Evolutionary conservation across 1,284 basidiomycete genomes (phyloP).

Genomic region (Schizophyllum amplum): DNA sequence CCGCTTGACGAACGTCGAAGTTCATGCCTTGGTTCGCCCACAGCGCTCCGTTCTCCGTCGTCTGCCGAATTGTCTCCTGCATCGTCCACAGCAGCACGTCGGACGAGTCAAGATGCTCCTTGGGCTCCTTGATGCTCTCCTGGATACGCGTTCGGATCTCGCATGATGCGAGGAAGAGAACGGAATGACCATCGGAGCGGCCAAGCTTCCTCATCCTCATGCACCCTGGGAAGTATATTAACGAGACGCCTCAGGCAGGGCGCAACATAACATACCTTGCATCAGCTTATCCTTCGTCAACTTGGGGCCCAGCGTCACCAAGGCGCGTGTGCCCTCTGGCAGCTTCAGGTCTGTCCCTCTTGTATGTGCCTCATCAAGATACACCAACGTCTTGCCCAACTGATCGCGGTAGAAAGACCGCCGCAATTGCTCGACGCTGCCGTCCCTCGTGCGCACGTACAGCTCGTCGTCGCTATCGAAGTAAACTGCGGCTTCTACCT

Average conservation of each 20-base stretch:
- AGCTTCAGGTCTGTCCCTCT: conserved; percentile 50
- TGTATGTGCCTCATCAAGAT: conserved; percentile 53
- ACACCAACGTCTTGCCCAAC: conserved; percentile 38
- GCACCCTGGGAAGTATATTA: conserved; percentile 25
- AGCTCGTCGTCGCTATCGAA: conserved; percentile 37
- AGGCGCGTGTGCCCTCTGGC: conserved; percentile 34
- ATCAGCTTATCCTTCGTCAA: conserved; percentile 46
- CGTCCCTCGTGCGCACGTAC: conserved; percentile 32
- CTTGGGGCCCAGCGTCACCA: conserved; percentile 45
- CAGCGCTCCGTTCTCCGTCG: conserved; percentile 7
- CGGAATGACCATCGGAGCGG: conserved; percentile 28
- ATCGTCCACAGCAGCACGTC: conserved; percentile 12
- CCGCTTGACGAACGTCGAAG: conserved; percentile 6
- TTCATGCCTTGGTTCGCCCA: conserved; percentile 10
- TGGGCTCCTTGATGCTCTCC: neutral
- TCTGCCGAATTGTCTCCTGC: conserved; percentile 9
- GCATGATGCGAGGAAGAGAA: conserved; percentile 25
- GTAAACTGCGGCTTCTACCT: conserved; percentile 35
- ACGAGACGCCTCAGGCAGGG: neutral
- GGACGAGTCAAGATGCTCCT: conserved; percentile 4
- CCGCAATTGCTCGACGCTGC: conserved; percentile 27
- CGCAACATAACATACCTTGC: conserved; percentile 32
- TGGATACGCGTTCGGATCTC: conserved; percentile 24
- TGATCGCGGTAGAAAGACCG: conserved; percentile 35
- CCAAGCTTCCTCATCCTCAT: conserved; percentile 35